A percentile compares a stretch with the other conserved stretches of the same genome.
Evolutionary conservation across 768 basidiomycete species (phyloP).

Genomic region (Mycena kentingensis): DNA sequence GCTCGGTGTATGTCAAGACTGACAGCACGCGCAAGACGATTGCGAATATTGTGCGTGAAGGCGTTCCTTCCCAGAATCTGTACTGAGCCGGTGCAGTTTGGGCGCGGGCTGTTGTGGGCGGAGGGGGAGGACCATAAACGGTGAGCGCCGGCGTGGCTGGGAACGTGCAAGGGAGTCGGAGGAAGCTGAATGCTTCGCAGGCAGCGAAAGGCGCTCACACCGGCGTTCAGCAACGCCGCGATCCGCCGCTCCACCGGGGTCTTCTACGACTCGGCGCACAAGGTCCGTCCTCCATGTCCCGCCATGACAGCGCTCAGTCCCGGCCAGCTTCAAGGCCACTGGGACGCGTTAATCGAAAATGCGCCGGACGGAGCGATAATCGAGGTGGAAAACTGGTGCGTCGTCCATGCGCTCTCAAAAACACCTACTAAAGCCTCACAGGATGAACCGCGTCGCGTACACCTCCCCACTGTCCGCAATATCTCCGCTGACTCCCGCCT

Average conservation of each 20-base stretch:
- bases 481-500: background rate
- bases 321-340: conserved; percentile 14
- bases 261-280: conserved; percentile 46
- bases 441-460: conserved; percentile 46
- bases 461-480: background rate
- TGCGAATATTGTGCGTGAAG: conserved; percentile 2
- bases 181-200: conserved; percentile 15
- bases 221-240: conserved; percentile 44
- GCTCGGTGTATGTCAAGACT: conserved; percentile 20
- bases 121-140: conserved; percentile 29
- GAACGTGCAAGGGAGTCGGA: background rate
- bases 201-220: conserved; percentile 41
- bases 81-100: conserved; percentile 4
- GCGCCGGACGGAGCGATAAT: conserved; percentile 26
- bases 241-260: conserved; percentile 39
- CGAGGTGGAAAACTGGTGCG: conserved; percentile 39
- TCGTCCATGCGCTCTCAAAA: background rate
- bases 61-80: background rate
- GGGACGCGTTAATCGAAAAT: conserved; percentile 17
- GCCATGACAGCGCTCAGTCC: background rate
- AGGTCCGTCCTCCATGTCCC: conserved; percentile 28
- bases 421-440: conserved; percentile 5
- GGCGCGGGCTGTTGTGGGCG: conserved; percentile 21
- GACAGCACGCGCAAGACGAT: conserved; percentile 2
- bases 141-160: conserved; percentile 1